Percentiles rank a stretch among this genome's conserved stretches.
phyloP scores from a whole-genome alignment of 495 filamentous ascomycete genomes.

The Penicillium bialowiezense region DNA sequence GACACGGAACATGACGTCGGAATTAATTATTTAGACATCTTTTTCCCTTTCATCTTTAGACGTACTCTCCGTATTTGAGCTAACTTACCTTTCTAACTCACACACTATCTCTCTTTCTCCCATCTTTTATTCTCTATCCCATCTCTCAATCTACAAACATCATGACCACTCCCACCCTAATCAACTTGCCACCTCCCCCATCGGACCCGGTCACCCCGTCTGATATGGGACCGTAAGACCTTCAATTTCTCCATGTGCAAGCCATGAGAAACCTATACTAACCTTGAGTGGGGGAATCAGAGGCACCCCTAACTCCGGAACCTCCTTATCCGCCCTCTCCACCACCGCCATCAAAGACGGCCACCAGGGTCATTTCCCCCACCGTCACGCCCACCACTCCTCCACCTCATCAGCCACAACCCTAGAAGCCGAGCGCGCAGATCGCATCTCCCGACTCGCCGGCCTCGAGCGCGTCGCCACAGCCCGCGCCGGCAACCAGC shows the following conservation, averaged over 20 bases:
- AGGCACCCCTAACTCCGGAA: conserved; percentile 87
- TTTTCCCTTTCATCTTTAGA: no score
- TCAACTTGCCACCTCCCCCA: conserved; percentile 81
- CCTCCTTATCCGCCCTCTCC: conserved; percentile 78
- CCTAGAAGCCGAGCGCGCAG: conserved; percentile 85
- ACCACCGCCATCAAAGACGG: conserved; percentile 95
- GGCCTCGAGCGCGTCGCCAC: conserved; percentile 79
- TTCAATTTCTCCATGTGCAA: conserved; percentile 4
- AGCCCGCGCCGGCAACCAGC: conserved; percentile 49
- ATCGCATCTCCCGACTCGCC: conserved; percentile 87
- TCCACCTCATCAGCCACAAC: conserved; percentile 61
- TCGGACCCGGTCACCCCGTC: conserved; percentile 86
- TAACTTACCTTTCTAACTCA: neutral
- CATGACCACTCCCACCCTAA: conserved; percentile 60
- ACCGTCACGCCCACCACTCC: conserved; percentile 54
- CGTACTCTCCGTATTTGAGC: no score
- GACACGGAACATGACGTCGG: neutral
- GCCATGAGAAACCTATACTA: conserved; percentile 8
- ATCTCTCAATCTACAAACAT: neutral
- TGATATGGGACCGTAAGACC: conserved; percentile 78
- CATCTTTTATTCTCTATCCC: no score
- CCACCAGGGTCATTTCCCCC: conserved; percentile 68
- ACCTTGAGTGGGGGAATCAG: conserved; percentile 38
- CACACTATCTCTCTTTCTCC: neutral
- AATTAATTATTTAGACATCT: neutral